Percentiles rank a stretch among this genome's conserved stretches.
Conservation (phyloP, 2,329 filamentous ascomycete genomes). For the Alternaria ventricosa region DNA sequence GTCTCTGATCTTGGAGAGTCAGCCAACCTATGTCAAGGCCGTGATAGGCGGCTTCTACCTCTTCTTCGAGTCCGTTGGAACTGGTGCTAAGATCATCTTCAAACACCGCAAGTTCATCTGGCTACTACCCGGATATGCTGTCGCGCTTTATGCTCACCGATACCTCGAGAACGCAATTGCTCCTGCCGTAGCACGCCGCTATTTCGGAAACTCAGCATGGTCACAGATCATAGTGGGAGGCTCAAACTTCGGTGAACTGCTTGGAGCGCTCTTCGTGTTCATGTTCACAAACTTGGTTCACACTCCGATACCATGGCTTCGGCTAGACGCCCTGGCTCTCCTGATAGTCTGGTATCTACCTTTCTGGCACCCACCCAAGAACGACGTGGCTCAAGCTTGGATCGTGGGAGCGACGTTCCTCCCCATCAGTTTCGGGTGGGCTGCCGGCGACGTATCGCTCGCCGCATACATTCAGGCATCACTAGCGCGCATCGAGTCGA, state of each 20-base stretch:
- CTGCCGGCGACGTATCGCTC: conserved; percentile 59
- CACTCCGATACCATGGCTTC: conserved; percentile 60
- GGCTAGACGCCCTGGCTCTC: conserved; percentile 55
- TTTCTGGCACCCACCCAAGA: conserved; percentile 53
- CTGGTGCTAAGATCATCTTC: conserved; percentile 56
- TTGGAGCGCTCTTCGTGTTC: conserved; percentile 58
- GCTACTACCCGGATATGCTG: conserved; percentile 58
- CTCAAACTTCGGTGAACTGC: conserved; percentile 59
- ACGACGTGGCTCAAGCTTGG: conserved; percentile 55
- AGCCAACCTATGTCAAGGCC: conserved; percentile 48
- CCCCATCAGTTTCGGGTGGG: conserved; percentile 57
- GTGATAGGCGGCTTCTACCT: conserved; percentile 51
- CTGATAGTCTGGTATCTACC: conserved; percentile 59
- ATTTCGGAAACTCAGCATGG: conserved; percentile 58
- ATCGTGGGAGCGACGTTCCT: conserved; percentile 55
- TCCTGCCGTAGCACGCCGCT: conserved; percentile 55
- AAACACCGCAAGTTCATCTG: conserved; percentile 58
- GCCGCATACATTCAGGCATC: conserved; percentile 60
- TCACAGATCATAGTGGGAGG: conserved; percentile 60
- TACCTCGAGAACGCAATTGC: conserved; percentile 60
- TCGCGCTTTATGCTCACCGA: conserved; percentile 59
- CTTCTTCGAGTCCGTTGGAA: conserved; percentile 56
- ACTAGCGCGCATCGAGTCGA: conserved; percentile 54
- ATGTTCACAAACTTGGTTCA: conserved; percentile 57
- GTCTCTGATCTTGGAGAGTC: conserved; percentile 29